Evolutionary conservation across 352 stramenopile genomes (phyloP), one percentile per base, ranked within the genome.

Genomic region (Peronosclerospora sorghi): DNA sequence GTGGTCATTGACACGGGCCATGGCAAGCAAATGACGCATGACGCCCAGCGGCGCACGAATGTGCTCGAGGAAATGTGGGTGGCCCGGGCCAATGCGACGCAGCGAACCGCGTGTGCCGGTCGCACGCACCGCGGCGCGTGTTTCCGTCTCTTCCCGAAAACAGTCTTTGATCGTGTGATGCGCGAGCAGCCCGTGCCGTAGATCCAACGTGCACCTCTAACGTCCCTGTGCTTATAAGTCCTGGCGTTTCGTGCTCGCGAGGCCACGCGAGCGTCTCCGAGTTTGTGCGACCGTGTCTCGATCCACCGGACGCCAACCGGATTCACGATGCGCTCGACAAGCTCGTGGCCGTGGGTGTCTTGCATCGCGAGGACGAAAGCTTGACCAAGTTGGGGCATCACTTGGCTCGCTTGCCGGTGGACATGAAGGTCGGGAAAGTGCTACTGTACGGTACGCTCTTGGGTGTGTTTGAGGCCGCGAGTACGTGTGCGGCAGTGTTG

Each of bases 401-500:
- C 43, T 68, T 99, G 12, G 80, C 91, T 7, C 73, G 83, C 37
- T 65, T 99, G 9, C 95, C 95, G 13, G 72, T 99, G 5, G 86
- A 99, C 62, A 88, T 95, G 13, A 83, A 95, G 54, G 65, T 99
- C 14, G 96, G 88, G 18, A 99, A 99, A 57, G 87, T 99, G 66
- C 64, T 99, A 8, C 65, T 99, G 14, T 87, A 95, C 35, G 95
- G 90, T 12, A 77, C 83, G 35, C 59, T 99, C 8, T 97, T 99
- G 44, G 59, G 72, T 13, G 97, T 91, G 29, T 77, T 75, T 46
- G 85, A 81, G 24, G 58, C 68, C 0, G 59, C 83, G 2, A 71
- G 73, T 9, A 84, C 79, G 0, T 81, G 75, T 32, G 80, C 75
- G 0, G 80, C 80, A 7, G 64, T 90, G 2, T 46, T 92, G 9